phyloP scores from a whole-genome alignment of 148 eudicot genomes.

The Pharnaceum exiguum region DNA sequence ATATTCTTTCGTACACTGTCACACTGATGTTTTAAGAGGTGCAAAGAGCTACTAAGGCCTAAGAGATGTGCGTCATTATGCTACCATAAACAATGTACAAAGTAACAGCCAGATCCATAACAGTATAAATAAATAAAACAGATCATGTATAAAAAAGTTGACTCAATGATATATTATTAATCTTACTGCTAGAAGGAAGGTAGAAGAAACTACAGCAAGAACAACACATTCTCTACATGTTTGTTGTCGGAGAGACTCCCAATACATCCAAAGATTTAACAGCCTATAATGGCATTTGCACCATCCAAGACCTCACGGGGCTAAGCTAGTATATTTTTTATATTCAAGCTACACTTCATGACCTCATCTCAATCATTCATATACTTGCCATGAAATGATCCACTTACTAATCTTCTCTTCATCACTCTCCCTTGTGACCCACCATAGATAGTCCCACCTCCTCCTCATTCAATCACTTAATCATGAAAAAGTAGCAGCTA shows the following conservation, averaged over 20 bases:
- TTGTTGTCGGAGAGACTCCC: constrained; percentile 22
- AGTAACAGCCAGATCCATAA: background rate
- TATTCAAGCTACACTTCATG: background rate
- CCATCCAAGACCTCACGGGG: constrained; percentile 17
- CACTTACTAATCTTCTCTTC: constrained; percentile 19
- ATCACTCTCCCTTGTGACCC: constrained; percentile 17
- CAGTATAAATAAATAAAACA: background rate
- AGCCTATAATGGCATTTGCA: constrained; percentile 17
- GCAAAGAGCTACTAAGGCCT: constrained; percentile 3
- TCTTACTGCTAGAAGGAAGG: constrained; percentile 13
- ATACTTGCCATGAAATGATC: constrained; percentile 15
- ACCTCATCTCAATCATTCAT: constrained; percentile 3
- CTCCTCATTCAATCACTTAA: background rate
- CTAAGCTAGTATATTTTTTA: background rate
- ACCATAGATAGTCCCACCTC: constrained; percentile 21
- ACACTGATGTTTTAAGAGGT: background rate
- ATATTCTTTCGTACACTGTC: constrained; percentile 2
- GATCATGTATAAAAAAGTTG: constrained; percentile 14
- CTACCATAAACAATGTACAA: constrained; percentile 8
- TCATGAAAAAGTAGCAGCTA: constrained; percentile 27
- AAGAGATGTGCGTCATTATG: constrained; percentile 25
- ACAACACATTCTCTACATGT: constrained; percentile 40
- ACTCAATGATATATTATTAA: constrained; percentile 16
- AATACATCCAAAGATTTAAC: constrained; percentile 25
- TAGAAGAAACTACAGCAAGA: constrained; percentile 10